Evolutionary conservation across 495 filamentous ascomycete species (phyloP), one percentile per base, ranked within the genome.

Genomic region (Thermothielavioides terrestris): DNA sequence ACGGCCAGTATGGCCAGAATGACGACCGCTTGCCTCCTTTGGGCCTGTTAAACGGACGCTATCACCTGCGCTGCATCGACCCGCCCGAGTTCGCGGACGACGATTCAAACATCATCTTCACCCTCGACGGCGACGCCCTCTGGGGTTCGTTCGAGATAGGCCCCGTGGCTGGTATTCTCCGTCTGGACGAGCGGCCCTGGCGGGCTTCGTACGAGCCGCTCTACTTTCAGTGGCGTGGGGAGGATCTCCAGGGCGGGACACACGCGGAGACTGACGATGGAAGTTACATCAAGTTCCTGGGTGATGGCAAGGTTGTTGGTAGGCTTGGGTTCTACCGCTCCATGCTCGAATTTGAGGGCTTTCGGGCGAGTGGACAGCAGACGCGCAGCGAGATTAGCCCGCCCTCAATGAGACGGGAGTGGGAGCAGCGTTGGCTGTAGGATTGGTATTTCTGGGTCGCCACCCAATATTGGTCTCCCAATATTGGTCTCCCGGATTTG

Each of bases 11-110:
- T 20, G 22, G 53, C 27, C 18, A 55, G 23, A 9, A 47, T 39
- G 35, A 50, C 0, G 10, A 36, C 8, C 17, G 30, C 8, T 50
- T 57, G 6, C 32, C 43, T 2, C 55, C 56, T 6, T 53, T 72
- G 0, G 70, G 71, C n/a, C 62, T 73, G 12, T 57, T 77, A 5
- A 74, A 72, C 54, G 72, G 74, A 20, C 60, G 64, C 14, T 77
- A 77, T 60, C 46, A 56, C 15, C 51, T 77, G 21, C 42, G 25
- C 37, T 66, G 58, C 34, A 52, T 30, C 1, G 46, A 44, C 3
- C 42, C 63, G 0, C 34, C 28, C 5, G 40, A 41, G 1, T 26
- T 64, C 34, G 55, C 50, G 34, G 46, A 55, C 0, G 20, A 17
- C 0, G 41, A 57, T 30, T 49, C 58, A 20, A 12, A 15, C 14